Base-by-base conservation (phyloP, 768 basidiomycete genomes). In the Guyanaporus albipodus region DNA sequence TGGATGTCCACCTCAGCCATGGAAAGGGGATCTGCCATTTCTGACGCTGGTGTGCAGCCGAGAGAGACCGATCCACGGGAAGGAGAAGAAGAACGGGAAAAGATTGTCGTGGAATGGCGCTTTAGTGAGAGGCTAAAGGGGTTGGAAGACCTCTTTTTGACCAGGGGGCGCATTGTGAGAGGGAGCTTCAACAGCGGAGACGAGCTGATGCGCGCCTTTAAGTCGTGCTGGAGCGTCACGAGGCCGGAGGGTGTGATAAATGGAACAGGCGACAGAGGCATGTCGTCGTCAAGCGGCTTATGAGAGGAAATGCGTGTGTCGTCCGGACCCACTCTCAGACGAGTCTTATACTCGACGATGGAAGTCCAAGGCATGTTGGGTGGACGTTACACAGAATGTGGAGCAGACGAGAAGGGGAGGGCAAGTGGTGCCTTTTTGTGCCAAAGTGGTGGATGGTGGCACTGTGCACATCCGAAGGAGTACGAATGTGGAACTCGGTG, bases 191-290 rank as follows among this genome's bases (percentile, higher is more conserved):
- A n/a, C 3, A 63, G 53, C 2, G 54, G 51, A 7, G 53, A 64
- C 33, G 54, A 54, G 17, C 11, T 47, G 43, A 63, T 62, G 62
- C 44, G 52, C 26, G 61, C 49, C 57, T 63, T 63, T 61, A 63
- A 64, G 54, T 56, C 59, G 49, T 53, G 62, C 23, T 52, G 62
- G 6, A 63, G 44, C 7, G 57, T 52, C 59, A 64, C 57, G 48
- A 63, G 62, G 57, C 59, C 32, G 22, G 57, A 59, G 50, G 48
- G 44, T 44, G 53, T 51, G 35, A 61, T 56, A 56, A 64, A 62
- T 23, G 61, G 54, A 49, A 54, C 44, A 62, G 53, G 49, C 49
- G 61, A 44, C 4, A 41, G 41, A 46, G 61, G 61, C 61, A 63
- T 63, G 59, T 34, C 26, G 58, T 50, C 19, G 48, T 38, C 33